A percentile compares a stretch with the other conserved stretches of the same genome.
Evolutionary conservation across 257 asterid genomes (phyloP).

Genomic region (Dorcoceras hygrometricum): DNA sequence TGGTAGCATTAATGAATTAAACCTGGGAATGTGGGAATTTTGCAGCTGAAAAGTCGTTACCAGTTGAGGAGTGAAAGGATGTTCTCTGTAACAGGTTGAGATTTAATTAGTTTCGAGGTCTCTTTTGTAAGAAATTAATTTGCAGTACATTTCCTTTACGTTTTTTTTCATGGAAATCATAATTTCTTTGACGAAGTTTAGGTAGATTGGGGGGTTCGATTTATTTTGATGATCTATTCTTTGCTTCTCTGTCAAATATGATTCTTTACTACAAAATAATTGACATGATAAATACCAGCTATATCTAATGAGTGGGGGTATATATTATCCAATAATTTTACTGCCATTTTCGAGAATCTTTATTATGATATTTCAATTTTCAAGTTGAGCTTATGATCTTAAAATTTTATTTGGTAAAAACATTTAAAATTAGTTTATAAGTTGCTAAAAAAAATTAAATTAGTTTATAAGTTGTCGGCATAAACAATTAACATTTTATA

Average conservation of each 20-base stretch:
- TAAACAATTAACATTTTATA: too few relatives aligned
- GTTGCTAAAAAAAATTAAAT: too few relatives aligned
- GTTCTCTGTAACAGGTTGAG: constrained; percentile 22
- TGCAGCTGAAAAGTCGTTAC: constrained; percentile 29
- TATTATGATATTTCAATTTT: too few relatives aligned
- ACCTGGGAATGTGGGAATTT: constrained; percentile 6
- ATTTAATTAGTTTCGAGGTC: constrained; percentile 19
- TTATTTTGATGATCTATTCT: neutral
- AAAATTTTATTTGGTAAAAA: too few relatives aligned
- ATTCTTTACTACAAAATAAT: constrained; percentile 8
- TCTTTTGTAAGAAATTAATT: constrained; percentile 5
- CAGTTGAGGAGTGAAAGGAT: constrained; percentile 23
- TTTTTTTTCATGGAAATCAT: constrained; percentile 7
- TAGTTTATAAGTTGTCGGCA: too few relatives aligned
- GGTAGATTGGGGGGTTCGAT: constrained; percentile 13
- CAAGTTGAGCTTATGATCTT: too few relatives aligned
- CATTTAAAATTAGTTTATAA: too few relatives aligned
- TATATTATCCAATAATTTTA: too few relatives aligned
- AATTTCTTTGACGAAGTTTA: constrained; percentile 18
- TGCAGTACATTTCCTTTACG: neutral
- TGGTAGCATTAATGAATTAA: too few relatives aligned
- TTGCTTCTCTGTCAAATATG: neutral
- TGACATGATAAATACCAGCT: neutral
- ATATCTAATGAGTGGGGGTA: too few relatives aligned
- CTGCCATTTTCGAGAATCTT: too few relatives aligned